A percentile compares a stretch with the other conserved stretches of the same genome.
Evolutionary conservation across 2,329 filamentous ascomycete species (phyloP).

Genomic region (Alternaria brassicicola): DNA sequence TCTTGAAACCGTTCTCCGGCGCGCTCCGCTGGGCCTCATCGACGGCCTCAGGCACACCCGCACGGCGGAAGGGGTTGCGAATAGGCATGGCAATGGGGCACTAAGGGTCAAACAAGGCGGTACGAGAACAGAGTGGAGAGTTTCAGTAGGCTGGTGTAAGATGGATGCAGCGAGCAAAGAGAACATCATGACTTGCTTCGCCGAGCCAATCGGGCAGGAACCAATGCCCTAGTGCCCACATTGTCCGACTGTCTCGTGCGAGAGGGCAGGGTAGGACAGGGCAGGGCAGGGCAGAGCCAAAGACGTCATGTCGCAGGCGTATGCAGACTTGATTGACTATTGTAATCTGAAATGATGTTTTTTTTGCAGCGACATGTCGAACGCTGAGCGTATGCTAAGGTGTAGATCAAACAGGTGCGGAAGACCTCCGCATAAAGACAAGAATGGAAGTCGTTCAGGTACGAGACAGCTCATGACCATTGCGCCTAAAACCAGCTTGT

Average conservation of each 20-base stretch:
- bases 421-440: slow-evolving; percentile 31
- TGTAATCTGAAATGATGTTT: background rate
- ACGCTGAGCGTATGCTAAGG: slow-evolving; percentile 4
- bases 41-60: slow-evolving; percentile 39
- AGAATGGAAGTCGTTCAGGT: slow-evolving; percentile 28
- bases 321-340: slow-evolving; percentile 2
- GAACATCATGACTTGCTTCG: slow-evolving; percentile 23
- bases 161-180: slow-evolving; percentile 20
- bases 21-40: slow-evolving; percentile 42
- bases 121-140: slow-evolving; percentile 26
- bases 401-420: slow-evolving; percentile 19
- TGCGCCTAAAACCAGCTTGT: slow-evolving; percentile 24
- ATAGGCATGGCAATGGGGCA: slow-evolving; percentile 45
- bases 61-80: slow-evolving; percentile 51
- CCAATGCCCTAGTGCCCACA: slow-evolving; percentile 12
- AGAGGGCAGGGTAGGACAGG: background rate
- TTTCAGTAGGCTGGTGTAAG: slow-evolving; percentile 23
- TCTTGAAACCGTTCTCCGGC: slow-evolving; percentile 43
- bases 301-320: slow-evolving; percentile 21
- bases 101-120: slow-evolving; percentile 20
- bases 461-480: slow-evolving; percentile 30
- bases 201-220: slow-evolving; percentile 26
- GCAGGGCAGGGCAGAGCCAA: background rate
- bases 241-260: slow-evolving; percentile 16
- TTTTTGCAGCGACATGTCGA: background rate